Base-by-base conservation (phyloP, 306 rosid genomes). In the Rosa persica region DNA sequence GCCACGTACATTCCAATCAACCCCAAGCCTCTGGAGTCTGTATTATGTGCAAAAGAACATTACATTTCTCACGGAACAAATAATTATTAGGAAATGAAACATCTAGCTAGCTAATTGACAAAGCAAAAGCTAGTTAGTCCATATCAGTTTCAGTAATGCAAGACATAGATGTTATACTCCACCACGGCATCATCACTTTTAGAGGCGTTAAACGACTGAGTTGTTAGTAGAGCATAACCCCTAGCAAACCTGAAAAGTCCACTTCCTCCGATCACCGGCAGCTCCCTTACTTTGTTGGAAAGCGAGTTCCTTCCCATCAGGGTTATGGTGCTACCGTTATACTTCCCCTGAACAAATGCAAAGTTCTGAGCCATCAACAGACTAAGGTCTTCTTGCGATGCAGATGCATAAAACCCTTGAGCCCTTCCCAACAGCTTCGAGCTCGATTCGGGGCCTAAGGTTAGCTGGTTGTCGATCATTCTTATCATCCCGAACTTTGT, bases 211-310 rank as follows among this genome's bases (percentile, higher is more conserved):
- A 78, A 22, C 46, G 73, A 79, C 15, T 74, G 72, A 47, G 93
- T 93, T 11, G 46, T 80, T 7, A 78, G 86, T 9, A 78, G 66
- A 42, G 85, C 93, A 85, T 91, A 93, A 0, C 95, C 96, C 5
- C 90, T 82, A 1, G 93, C 93, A 74, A 93, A 88, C 57, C 92
- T 46, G 77, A 93, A 93, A 52, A 81, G 78, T 0, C 98, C 95
- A 69, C 94, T 91, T 1, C 97, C 97, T 17, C 94, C 97, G n/a
- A 89, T 82, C 74, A 89, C 93, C 6, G 93, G 91, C 93, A 93
- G 81, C 77, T 93, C 97, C 64, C 98, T 91, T 22, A 77, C 82
- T 58, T 80, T 84, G 12, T 80, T 15, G 72, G 80, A 70, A 11
- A 89, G 52, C 3, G 83, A 78, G 65, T 93, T 91, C 78, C 94